Base-by-base conservation (phyloP, 257 asterid species). In the Misopates orontium region DNA sequence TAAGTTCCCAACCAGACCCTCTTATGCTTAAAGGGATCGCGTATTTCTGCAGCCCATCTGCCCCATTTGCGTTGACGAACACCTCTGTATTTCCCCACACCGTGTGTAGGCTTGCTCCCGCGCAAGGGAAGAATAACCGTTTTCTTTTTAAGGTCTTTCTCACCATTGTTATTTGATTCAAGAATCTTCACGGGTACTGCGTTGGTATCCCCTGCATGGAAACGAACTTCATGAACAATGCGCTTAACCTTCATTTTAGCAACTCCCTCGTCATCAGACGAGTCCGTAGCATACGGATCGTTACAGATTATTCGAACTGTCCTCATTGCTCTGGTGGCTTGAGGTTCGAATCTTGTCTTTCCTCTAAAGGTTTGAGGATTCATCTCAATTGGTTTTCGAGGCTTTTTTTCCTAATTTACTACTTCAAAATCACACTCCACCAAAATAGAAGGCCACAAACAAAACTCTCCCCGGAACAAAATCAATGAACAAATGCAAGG, bases 61-160 rank as follows among this genome's bases (percentile, higher is more conserved):
- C 98, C 98, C 96, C 96, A 91, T 80, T 87, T 87, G 1, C 98
- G 78, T 62, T 73, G 95, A 0, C 96, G 87, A n/a, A 91, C 96
- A 17, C 96, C 98, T 66, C 76, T 72, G 71, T 66, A 75, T 60
- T 81, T 89, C 44, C 73, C 74, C 0, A 76, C 3, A 8, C 36
- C 53, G 1, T 79, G 67, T 18, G 45, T 66, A 1, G 49, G 70
- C 47, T 65, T 73, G 25, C 10, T 68, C 14, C 55, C 62, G 22
- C 68, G 13, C 20, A 62, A 56, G 18, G 72, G 45, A 1, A 64
- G 45, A 50, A 23, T 52, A 1, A 28, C 78, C 47, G 15, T 67
- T 56, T 77, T 80, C 62, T 64, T 78, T 4, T 15, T 11, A 22
- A 28, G 44, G 22, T 71, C 48, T 95, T 69, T 78, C 16, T 62